Conservation (phyloP, 2,329 filamentous ascomycete species). For the Thielaviopsis euricoi region DNA sequence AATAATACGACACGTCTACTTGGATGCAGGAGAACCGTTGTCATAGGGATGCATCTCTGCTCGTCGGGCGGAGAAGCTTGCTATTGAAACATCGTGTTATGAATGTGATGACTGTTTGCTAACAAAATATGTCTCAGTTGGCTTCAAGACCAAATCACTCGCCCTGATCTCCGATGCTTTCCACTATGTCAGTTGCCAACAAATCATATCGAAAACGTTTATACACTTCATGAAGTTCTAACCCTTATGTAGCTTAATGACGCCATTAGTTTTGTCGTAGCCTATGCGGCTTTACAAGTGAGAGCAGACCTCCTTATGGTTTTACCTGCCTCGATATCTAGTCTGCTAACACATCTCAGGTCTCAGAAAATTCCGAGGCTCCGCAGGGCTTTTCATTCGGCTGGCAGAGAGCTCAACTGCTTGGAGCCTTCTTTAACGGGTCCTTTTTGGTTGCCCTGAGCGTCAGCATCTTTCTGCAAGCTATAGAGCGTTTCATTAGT, state of each 20-base stretch:
- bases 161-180: constrained; percentile 64
- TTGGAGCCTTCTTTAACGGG: constrained; percentile 70
- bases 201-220: not conserved
- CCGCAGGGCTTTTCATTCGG: constrained; percentile 51
- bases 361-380: constrained; percentile 36
- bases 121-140: constrained; percentile 26
- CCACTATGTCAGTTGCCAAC: constrained; percentile 42
- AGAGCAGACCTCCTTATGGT: constrained; percentile 13
- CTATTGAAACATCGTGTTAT: not conserved
- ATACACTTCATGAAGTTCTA: constrained; percentile 9
- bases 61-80: not conserved
- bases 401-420: constrained; percentile 58
- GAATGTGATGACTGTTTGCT: not conserved
- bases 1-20: not conserved
- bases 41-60: not conserved
- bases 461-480: constrained; percentile 56
- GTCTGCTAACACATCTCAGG: constrained; percentile 21
- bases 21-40: not conserved
- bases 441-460: constrained; percentile 57
- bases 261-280: constrained; percentile 50
- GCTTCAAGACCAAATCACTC: constrained; percentile 54
- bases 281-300: constrained; percentile 47
- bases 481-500: constrained; percentile 51
- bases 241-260: constrained; percentile 43
- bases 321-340: constrained; percentile 7